A percentile compares a stretch with the other conserved stretches of the same genome.
Conservation (phyloP, 2,329 filamentous ascomycete species). For the Coniochaeta hoffmannii region DNA sequence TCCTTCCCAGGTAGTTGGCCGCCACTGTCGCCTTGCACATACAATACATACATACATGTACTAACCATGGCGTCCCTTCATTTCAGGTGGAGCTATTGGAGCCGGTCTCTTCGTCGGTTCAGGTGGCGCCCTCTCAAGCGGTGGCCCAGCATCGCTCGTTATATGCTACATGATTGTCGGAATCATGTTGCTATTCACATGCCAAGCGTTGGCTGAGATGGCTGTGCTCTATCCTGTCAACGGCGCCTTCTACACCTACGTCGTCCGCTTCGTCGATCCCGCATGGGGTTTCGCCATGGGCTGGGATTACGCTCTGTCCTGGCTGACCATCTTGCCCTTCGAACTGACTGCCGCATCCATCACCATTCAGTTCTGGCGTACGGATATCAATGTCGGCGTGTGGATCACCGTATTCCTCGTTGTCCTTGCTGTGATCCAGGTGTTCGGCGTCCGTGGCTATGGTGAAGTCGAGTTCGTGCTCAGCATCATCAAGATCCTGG, state of each 20-base stretch:
- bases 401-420: slow-evolving; percentile 51
- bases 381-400: slow-evolving; percentile 41
- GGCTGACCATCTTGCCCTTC: slow-evolving; percentile 43
- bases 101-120: slow-evolving; percentile 65
- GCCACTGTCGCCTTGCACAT: no score
- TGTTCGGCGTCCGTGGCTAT: slow-evolving; percentile 52
- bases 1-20: no score
- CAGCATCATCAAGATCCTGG: slow-evolving; percentile 48
- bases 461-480: slow-evolving; percentile 54
- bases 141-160: slow-evolving; percentile 46
- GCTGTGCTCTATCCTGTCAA: slow-evolving; percentile 53
- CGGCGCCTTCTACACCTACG: slow-evolving; percentile 56
- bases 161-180: slow-evolving; percentile 49
- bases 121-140: slow-evolving; percentile 49
- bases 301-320: slow-evolving; percentile 44
- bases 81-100: slow-evolving; percentile 36
- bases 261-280: slow-evolving; percentile 53
- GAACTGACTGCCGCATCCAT: slow-evolving; percentile 46
- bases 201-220: slow-evolving; percentile 53
- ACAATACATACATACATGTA: no score
- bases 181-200: slow-evolving; percentile 49
- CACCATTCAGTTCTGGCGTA: slow-evolving; percentile 46
- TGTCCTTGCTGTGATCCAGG: slow-evolving; percentile 40
- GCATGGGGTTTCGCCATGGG: slow-evolving; percentile 48
- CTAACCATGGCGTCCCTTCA: background rate